Percentiles rank a stretch among this genome's conserved stretches.
Conservation (phyloP, 2,329 filamentous ascomycete genomes). For the Tolypocladium capitatum region DNA sequence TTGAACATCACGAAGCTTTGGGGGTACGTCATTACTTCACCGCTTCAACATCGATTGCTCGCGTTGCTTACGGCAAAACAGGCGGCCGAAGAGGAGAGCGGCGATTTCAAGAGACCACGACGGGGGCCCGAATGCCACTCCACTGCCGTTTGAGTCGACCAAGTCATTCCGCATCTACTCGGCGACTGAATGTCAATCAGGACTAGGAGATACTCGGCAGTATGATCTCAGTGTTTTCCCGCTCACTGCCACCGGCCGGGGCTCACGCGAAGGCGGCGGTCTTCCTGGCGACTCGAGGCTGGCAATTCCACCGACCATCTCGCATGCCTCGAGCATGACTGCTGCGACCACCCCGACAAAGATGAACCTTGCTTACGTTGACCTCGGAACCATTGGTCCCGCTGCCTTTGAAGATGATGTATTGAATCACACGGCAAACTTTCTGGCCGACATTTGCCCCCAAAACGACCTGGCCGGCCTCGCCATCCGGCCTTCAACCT, state of each 20-base stretch:
- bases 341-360: background rate
- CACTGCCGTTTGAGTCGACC: background rate
- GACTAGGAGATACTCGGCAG: background rate
- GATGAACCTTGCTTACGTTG: background rate
- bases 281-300: background rate
- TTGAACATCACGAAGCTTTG: background rate
- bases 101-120: background rate
- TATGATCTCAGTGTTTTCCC: slow-evolving; percentile 1
- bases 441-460: background rate
- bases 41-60: background rate
- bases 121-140: background rate
- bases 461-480: slow-evolving; percentile 1
- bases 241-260: background rate
- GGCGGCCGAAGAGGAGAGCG: background rate
- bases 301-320: background rate
- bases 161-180: background rate
- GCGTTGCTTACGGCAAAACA: background rate
- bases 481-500: slow-evolving; percentile 3
- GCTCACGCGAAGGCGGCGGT: background rate
- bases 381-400: background rate
- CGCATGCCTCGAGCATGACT: background rate
- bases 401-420: background rate
- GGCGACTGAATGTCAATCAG: background rate
- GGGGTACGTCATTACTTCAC: background rate
- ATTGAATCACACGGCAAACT: background rate